Percentiles rank a stretch among this genome's conserved stretches.
phyloP scores from a whole-genome alignment of 2,329 filamentous ascomycete genomes.

The Aspergillus niger region DNA sequence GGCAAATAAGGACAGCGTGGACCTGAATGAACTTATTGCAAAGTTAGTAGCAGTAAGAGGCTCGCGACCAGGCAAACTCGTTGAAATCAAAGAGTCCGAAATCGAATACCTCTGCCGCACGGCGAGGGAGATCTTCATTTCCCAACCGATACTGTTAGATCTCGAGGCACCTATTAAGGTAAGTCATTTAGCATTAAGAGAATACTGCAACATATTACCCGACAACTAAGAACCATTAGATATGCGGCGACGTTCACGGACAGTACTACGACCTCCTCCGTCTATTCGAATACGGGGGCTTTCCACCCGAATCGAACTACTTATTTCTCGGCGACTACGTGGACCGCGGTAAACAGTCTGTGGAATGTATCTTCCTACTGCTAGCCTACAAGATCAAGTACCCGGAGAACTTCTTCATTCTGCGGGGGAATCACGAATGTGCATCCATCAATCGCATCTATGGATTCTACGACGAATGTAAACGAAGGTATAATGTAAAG shows the following conservation, averaged over 20 bases:
- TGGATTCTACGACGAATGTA: constrained; percentile 38
- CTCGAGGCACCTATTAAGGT: background rate
- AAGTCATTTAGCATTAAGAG: background rate
- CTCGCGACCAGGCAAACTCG: background rate
- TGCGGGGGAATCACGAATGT: constrained; percentile 98
- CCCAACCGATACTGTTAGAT: background rate
- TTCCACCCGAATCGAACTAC: constrained; percentile 98
- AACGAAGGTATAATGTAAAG: background rate
- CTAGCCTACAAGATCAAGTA: constrained; percentile 99
- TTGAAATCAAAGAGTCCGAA: background rate
- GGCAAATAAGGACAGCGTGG: too few relatives aligned
- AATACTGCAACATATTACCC: too few relatives aligned
- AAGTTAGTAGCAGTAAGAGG: background rate
- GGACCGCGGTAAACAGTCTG: constrained; percentile 96
- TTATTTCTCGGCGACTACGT: constrained; percentile 99
- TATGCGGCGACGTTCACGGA: background rate
- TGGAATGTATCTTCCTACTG: constrained; percentile 96
- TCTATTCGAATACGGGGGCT: constrained; percentile 57
- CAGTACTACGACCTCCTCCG: background rate
- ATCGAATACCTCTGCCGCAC: background rate
- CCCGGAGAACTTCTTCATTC: constrained; percentile 98
- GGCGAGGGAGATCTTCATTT: background rate
- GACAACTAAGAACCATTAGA: background rate
- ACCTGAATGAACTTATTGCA: background rate
- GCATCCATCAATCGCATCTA: constrained; percentile 99